Evolutionary conservation across 2,329 filamentous ascomycete genomes (phyloP).

Genomic region (Pseudocercospora fuligena): DNA sequence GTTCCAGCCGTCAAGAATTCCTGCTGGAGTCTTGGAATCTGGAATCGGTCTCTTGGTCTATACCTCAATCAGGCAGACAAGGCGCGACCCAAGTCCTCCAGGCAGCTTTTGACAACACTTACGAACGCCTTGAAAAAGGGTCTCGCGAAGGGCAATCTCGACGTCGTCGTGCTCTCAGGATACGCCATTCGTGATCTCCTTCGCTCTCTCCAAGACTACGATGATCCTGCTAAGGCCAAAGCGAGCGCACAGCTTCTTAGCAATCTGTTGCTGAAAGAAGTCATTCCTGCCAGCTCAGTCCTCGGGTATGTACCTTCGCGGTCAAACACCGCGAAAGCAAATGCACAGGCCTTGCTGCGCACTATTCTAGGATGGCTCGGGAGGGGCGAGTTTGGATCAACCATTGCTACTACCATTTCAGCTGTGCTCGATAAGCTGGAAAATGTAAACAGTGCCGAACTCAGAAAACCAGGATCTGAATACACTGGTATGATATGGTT

Average conservation of each 20-base stretch:
- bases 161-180: constrained; percentile 23
- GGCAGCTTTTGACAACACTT: constrained; percentile 50
- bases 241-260: constrained; percentile 29
- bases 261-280: constrained; percentile 26
- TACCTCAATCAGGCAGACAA: constrained; percentile 50
- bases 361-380: constrained; percentile 41
- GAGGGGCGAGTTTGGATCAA: constrained; percentile 41
- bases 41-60: constrained; percentile 46
- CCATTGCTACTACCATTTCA: constrained; percentile 37
- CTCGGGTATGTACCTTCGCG: constrained; percentile 3
- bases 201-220: constrained; percentile 20
- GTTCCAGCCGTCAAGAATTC: constrained; percentile 33
- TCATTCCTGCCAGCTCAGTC: constrained; percentile 20
- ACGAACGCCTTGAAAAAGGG: constrained; percentile 43
- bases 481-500: constrained; percentile 28
- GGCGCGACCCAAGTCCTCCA: constrained; percentile 53
- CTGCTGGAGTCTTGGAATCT: constrained; percentile 45
- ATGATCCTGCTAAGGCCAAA: constrained; percentile 25
- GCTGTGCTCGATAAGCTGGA: constrained; percentile 40
- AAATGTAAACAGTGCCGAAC: constrained; percentile 11
- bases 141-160: constrained; percentile 7
- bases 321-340: background rate
- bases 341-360: constrained; percentile 16
- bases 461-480: background rate
- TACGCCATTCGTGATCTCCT: constrained; percentile 31